Conservation (phyloP, 768 basidiomycete genomes). For the Auricularia sp. region DNA sequence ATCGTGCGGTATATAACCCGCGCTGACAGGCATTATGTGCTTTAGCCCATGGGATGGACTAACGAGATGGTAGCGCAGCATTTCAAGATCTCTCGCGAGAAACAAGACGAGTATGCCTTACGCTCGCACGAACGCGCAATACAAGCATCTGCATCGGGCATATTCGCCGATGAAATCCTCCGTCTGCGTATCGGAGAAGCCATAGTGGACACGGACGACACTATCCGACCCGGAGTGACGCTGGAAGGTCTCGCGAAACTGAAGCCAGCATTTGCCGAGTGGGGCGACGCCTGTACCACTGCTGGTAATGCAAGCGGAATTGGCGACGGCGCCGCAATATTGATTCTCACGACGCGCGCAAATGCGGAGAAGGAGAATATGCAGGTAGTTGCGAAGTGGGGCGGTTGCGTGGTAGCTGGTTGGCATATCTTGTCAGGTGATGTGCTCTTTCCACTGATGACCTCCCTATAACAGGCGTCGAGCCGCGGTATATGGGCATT, state of each 20-base stretch:
- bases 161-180: slow-evolving; percentile 82
- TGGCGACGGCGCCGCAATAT: slow-evolving; percentile 86
- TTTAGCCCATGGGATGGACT: slow-evolving; percentile 89
- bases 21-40: background rate
- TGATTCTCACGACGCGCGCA: slow-evolving; percentile 71
- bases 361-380: slow-evolving; percentile 68
- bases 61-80: slow-evolving; percentile 77
- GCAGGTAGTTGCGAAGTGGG: slow-evolving; percentile 76
- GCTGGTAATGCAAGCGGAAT: slow-evolving; percentile 83
- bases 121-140: slow-evolving; percentile 74
- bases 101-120: slow-evolving; percentile 84
- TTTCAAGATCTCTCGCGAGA: slow-evolving; percentile 61
- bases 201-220: slow-evolving; percentile 68
- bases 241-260: slow-evolving; percentile 63
- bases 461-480: slow-evolving; percentile 42
- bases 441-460: background rate
- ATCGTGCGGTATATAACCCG: background rate
- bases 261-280: slow-evolving; percentile 81
- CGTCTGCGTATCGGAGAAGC: slow-evolving; percentile 58
- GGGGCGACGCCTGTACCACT: slow-evolving; percentile 62
- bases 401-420: slow-evolving; percentile 71
- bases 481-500: slow-evolving; percentile 72
- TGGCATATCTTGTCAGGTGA: slow-evolving; percentile 12
- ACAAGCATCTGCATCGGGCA: slow-evolving; percentile 56
- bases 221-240: slow-evolving; percentile 78